Evolutionary conservation across 805 yeast species (phyloP), one percentile per base, ranked within the genome.

Genomic region (Komagataella populi): DNA sequence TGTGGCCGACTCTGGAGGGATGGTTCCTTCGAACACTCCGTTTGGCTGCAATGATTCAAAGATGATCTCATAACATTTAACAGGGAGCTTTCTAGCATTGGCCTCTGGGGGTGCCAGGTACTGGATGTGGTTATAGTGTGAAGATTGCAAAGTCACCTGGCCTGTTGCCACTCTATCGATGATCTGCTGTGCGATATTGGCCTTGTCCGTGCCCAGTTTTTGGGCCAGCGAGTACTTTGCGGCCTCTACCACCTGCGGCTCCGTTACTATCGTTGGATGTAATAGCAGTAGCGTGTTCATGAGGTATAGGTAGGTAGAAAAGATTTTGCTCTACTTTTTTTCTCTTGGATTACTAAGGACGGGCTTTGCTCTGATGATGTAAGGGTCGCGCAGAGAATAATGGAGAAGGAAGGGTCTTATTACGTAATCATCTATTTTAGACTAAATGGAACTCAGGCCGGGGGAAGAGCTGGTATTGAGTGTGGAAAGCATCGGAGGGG

Each of bases 231-330:
- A 53, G 12, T 55, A 53, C 62, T 79, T 78, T 45, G 68, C 63
- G 1, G 54, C 44, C 48, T 67, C 72, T 17, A 81, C 78, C 17
- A 66, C 51, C 3, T 62, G 68, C 47, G 81, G 83, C 45, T 75
- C 73, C 0, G 83, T 76, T 10, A 82, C 85, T 48, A 78, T 73
- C 6, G 85, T 82, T 17, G 88, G 88, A 59, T 83, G 88, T 51
- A 83, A 70, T 49, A 83, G 67, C 23, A 82, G 63, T 51, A 81
- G 64, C 18, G 64, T 59, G 18, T 44, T 49, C 39, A 30, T 30
- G 39, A 30, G 39, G 39, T 30, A 30, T 30, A 14, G 14, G 39
- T 30, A 30, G 39, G 39, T 30, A 30, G 14, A 30, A 30, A 30
- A 30, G 39, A 30, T 30, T 30, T 30, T 30, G 14, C 14, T 30